phyloP scores from a whole-genome alignment of 1,139 yeast species.

The Geotrichum carabidarum region DNA sequence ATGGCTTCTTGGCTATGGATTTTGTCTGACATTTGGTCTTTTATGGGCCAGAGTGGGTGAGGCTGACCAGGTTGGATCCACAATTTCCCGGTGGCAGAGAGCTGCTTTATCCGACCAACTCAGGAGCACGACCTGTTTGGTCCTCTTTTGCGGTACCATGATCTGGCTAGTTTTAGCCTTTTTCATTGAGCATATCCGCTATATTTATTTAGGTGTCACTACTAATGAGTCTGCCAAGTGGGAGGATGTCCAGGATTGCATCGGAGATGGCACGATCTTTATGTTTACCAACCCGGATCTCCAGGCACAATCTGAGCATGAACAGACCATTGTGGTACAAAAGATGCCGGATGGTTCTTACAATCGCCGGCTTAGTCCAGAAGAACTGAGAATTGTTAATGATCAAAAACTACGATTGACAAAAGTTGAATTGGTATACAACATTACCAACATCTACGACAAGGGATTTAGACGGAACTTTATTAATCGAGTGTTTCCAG shows the following conservation, averaged over 20 bases:
- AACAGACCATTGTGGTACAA: conserved; percentile 33
- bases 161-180: conserved; percentile 56
- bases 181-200: conserved; percentile 54
- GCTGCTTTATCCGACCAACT: conserved; percentile 30
- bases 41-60: conserved; percentile 26
- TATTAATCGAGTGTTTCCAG: conserved; percentile 35
- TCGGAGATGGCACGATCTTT: conserved; percentile 46
- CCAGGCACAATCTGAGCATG: conserved; percentile 21
- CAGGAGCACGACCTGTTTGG: conserved; percentile 48
- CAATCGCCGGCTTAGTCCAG: conserved; percentile 30
- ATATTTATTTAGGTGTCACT: conserved; percentile 76
- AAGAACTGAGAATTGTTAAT: conserved; percentile 28
- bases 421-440: conserved; percentile 42
- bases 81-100: conserved; percentile 12
- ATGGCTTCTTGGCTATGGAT: conserved; percentile 59
- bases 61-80: not conserved
- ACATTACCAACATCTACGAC: conserved; percentile 63
- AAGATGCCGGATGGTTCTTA: conserved; percentile 27
- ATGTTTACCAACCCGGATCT: conserved; percentile 28
- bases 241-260: conserved; percentile 63
- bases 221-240: conserved; percentile 86
- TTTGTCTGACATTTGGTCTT: conserved; percentile 40
- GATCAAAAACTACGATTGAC: conserved; percentile 26
- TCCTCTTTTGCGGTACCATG: conserved; percentile 47
- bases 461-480: conserved; percentile 53